phyloP scores from a whole-genome alignment of 257 asterid genomes.

The Solanum appendiculatum region DNA sequence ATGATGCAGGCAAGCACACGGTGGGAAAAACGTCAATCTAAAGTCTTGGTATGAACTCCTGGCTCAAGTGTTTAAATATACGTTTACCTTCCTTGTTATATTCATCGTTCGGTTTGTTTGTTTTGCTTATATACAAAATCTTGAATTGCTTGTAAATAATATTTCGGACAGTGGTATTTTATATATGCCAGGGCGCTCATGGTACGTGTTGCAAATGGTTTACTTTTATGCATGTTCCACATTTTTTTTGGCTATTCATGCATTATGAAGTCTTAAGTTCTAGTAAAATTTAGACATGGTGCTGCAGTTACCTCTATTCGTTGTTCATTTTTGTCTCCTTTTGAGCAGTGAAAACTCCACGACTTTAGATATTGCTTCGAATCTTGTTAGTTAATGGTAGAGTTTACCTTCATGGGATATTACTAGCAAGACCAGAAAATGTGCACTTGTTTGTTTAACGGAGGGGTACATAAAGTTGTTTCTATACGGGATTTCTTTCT shows the following conservation, averaged over 20 bases:
- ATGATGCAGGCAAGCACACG: conserved; percentile 63
- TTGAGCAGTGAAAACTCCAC: not conserved
- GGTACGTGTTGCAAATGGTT: not conserved
- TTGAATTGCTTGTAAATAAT: not conserved
- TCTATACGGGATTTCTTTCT: not conserved
- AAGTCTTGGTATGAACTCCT: conserved; percentile 65
- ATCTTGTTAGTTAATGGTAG: not conserved
- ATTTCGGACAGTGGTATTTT: not conserved
- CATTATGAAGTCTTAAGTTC: not conserved
- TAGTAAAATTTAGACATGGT: not conserved
- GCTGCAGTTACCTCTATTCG: not conserved
- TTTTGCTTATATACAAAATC: not conserved
- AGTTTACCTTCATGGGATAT: not conserved
- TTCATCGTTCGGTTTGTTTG: not conserved
- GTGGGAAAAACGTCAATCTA: conserved; percentile 85
- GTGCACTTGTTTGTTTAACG: not conserved
- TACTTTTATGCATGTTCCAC: not conserved
- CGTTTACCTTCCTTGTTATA: not conserved
- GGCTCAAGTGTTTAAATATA: not conserved
- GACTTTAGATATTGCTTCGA: not conserved
- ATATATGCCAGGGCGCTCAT: not conserved
- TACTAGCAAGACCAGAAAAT: not conserved
- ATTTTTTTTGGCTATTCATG: not conserved
- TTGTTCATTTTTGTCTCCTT: not conserved
- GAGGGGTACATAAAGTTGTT: not conserved